These are phyloP conservation scores for Fusarium compactum DNA, from an alignment of 2,329 filamentous ascomycete genomes.

Conservation along the genomic window DNA sequence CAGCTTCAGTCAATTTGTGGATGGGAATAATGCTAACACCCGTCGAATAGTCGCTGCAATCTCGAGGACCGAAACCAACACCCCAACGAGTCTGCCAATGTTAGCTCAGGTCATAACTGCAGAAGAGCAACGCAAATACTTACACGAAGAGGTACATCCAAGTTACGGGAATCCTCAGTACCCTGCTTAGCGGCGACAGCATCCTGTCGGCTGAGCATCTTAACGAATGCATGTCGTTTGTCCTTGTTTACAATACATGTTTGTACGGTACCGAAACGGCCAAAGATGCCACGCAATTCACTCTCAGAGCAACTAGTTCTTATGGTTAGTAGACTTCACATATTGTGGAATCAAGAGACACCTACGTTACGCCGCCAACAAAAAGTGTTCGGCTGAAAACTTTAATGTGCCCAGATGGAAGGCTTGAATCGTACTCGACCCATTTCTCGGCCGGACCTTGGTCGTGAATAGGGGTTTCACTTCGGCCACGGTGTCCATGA, in stretches of 20 bases:
- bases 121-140: conserved; percentile 50
- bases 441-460: conserved; percentile 68
- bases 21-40: conserved; percentile 96
- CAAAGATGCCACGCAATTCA: conserved; percentile 85
- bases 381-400: conserved; percentile 96
- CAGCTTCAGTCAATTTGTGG: conserved; percentile 90
- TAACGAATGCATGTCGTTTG: conserved; percentile 98
- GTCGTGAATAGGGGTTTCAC: conserved; percentile 65
- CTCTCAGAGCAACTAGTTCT: conserved; percentile 75
- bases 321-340: conserved; percentile 45
- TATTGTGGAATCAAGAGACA: conserved; percentile 43
- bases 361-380: conserved; percentile 92
- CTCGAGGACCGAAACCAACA: conserved; percentile 94
- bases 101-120: conserved; percentile 42
- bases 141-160: conserved; percentile 79
- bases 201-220: conserved; percentile 92
- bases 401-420: conserved; percentile 85
- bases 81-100: conserved; percentile 87
- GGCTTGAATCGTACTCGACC: conserved; percentile 80
- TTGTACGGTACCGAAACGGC: conserved; percentile 86
- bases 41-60: conserved; percentile 95
- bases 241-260: conserved; percentile 99
- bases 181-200: conserved; percentile 85
- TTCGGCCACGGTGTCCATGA: conserved; percentile 73
- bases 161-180: conserved; percentile 83